phyloP scores from a whole-genome alignment of 1,284 basidiomycete species.

The Ustilago cynodontis region DNA sequence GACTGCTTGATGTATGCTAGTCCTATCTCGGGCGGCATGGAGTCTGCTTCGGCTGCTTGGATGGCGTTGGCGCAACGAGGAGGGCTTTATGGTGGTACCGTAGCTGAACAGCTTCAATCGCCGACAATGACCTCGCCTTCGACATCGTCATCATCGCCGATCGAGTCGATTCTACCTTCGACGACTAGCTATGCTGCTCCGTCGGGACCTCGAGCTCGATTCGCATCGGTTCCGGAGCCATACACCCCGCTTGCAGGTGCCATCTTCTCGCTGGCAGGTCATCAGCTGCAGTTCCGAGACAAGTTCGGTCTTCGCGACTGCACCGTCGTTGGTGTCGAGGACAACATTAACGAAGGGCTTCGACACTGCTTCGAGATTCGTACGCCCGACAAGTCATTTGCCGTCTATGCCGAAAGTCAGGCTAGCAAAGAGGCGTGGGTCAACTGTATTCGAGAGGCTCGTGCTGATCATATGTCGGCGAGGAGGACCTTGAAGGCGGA shows the following conservation, averaged over 20 bases:
- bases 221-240: conserved; percentile 34
- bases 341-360: conserved; percentile 39
- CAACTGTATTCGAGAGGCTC: conserved; percentile 63
- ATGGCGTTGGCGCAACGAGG: conserved; percentile 76
- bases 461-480: conserved; percentile 61
- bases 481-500: conserved; percentile 61
- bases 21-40: conserved; percentile 56
- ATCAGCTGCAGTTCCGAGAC: conserved; percentile 62
- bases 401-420: conserved; percentile 62
- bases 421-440: conserved; percentile 61
- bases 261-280: conserved; percentile 49
- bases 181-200: conserved; percentile 11
- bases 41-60: conserved; percentile 61
- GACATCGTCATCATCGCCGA: conserved; percentile 79
- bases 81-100: conserved; percentile 69
- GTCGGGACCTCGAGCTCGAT: conserved; percentile 18
- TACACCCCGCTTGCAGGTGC: conserved; percentile 47
- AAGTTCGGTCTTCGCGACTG: conserved; percentile 65
- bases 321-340: conserved; percentile 65
- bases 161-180: conserved; percentile 32
- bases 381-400: conserved; percentile 68
- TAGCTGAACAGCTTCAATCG: conserved; percentile 18
- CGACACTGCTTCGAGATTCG: conserved; percentile 65
- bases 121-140: conserved; percentile 70
- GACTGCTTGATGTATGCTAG: conserved; percentile 67